These are phyloP conservation scores for Fusarium xylarioides DNA, from an alignment of 2,329 filamentous ascomycete genomes.

Conservation along the genomic window DNA sequence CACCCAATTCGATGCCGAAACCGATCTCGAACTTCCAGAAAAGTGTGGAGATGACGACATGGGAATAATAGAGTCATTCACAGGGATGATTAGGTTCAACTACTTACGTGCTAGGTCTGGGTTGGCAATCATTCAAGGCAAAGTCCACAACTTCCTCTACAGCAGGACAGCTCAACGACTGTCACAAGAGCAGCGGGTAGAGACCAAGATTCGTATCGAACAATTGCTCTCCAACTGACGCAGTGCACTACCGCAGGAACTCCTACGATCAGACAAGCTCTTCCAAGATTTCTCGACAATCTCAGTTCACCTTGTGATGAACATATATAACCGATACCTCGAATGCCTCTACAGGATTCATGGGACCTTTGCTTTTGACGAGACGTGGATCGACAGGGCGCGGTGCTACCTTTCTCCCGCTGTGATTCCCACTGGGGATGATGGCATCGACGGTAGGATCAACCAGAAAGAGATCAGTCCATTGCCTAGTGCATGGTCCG, in stretches of 20 bases:
- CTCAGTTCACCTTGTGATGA: neutral
- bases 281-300: neutral
- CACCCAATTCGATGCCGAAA: neutral
- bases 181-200: neutral
- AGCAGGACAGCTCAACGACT: neutral
- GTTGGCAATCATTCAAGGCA: neutral
- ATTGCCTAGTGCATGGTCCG: neutral
- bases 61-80: neutral
- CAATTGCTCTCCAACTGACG: neutral
- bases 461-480: neutral
- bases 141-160: neutral
- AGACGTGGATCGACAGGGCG: neutral
- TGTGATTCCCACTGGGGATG: neutral
- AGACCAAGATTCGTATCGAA: neutral
- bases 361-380: neutral
- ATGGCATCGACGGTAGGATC: neutral
- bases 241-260: rapidly evolving
- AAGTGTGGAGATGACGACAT: neutral
- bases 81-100: neutral
- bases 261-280: neutral
- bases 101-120: neutral
- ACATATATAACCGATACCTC: neutral
- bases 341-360: neutral
- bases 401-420: neutral
- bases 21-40: neutral